A percentile compares a stretch with the other conserved stretches of the same genome.
Conservation (phyloP, 129 eudicot species). For the Silybum marianum region DNA sequence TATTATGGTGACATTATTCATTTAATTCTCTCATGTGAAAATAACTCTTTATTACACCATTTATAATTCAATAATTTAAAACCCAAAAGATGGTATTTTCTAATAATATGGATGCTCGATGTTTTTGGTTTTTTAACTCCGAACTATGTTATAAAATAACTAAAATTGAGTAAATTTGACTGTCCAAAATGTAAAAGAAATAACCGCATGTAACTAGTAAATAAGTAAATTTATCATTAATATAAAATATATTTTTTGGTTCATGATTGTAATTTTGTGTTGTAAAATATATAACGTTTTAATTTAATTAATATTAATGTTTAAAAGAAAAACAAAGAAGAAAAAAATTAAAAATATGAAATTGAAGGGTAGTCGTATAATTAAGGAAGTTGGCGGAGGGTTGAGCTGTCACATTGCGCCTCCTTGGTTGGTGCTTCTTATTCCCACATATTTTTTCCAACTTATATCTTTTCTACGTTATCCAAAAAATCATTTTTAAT, state of each 20-base stretch:
- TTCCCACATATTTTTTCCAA: conserved; percentile 18
- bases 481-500: not conserved
- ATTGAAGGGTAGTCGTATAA: conserved; percentile 13
- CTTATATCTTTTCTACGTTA: conserved; percentile 23
- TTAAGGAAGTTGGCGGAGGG: conserved; percentile 47
- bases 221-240: not conserved
- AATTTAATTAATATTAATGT: not conserved
- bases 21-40: not conserved
- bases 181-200: not conserved
- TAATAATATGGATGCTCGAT: not conserved
- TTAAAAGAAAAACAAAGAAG: not conserved
- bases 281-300: not conserved
- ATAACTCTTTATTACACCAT: not conserved
- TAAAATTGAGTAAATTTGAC: no score
- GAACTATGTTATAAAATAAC: no score
- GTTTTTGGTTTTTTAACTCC: no score
- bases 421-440: conserved; percentile 41
- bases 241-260: not conserved
- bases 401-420: conserved; percentile 51
- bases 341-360: not conserved
- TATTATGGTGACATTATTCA: not conserved
- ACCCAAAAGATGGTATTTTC: not conserved
- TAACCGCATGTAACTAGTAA: not conserved
- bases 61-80: not conserved
- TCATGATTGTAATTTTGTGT: not conserved